Conservation (phyloP, 495 filamentous ascomycete genomes). For the Aspergillus wentii region DNA sequence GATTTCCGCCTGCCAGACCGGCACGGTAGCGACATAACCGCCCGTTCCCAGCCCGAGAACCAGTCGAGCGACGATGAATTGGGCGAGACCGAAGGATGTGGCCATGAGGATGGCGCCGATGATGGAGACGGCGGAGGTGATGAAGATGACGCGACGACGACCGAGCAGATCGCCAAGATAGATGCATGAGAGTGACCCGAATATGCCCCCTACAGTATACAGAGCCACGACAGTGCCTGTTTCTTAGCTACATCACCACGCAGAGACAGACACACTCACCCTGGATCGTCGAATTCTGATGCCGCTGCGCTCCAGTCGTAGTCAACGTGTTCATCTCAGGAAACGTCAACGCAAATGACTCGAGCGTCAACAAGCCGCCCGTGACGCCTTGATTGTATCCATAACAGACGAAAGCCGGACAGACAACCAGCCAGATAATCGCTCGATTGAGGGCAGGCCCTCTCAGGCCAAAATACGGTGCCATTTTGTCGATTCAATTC, state of each 20-base stretch:
- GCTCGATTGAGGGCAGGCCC: constrained; percentile 29
- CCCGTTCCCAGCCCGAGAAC: constrained; percentile 60
- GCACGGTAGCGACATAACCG: constrained; percentile 58
- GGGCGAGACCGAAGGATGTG: constrained; percentile 26
- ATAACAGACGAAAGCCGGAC: constrained; percentile 46
- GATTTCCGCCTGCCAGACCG: constrained; percentile 62
- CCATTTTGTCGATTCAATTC: no score
- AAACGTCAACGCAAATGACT: constrained; percentile 40
- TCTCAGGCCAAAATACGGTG: constrained; percentile 32
- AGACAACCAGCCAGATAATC: constrained; percentile 33
- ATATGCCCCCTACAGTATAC: constrained; percentile 29
- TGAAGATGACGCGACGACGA: constrained; percentile 27
- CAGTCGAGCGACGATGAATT: constrained; percentile 43
- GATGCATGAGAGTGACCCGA: constrained; percentile 28
- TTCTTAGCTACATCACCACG: no score
- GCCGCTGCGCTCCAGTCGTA: constrained; percentile 22
- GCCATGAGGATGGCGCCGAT: constrained; percentile 42
- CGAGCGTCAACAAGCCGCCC: constrained; percentile 35
- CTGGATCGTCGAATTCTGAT: constrained; percentile 37
- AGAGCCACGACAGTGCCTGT: constrained; percentile 31
- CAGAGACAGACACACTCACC: no score
- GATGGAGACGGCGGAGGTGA: constrained; percentile 23
- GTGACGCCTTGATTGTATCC: constrained; percentile 47
- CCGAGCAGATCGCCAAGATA: constrained; percentile 27
- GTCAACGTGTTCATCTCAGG: constrained; percentile 49